A percentile compares a stretch with the other conserved stretches of the same genome.
Evolutionary conservation across 768 basidiomycete species (phyloP).

Genomic region (Tylopilus balloui): DNA sequence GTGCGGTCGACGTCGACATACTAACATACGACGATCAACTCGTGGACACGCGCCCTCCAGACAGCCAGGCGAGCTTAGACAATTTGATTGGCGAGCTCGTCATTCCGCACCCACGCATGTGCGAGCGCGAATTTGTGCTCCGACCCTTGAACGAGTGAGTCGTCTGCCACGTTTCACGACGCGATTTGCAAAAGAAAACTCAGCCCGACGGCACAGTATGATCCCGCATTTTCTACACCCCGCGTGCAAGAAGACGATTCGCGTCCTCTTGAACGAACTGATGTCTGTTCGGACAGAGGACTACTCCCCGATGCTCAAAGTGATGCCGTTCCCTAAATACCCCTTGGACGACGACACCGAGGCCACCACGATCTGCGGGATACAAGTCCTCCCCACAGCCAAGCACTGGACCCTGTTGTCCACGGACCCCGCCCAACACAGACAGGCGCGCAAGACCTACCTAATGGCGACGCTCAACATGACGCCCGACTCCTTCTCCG

Average conservation of each 20-base stretch:
- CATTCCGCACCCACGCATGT: conserved; percentile 77
- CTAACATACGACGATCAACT: conserved; percentile 61
- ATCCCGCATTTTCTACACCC: conserved; percentile 76
- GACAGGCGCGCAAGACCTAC: conserved; percentile 43
- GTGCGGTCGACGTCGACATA: conserved; percentile 87
- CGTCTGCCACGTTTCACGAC: neutral
- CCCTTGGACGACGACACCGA: conserved; percentile 31
- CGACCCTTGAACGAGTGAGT: conserved; percentile 80
- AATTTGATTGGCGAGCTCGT: conserved; percentile 66
- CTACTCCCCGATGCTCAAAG: conserved; percentile 56
- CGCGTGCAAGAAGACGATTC: conserved; percentile 41
- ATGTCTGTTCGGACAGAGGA: conserved; percentile 26
- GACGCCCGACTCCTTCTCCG: conserved; percentile 1
- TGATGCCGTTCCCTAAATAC: conserved; percentile 68
- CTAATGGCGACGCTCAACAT: conserved; percentile 78
- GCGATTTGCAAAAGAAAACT: neutral
- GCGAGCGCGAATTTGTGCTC: conserved; percentile 90
- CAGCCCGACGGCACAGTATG: conserved; percentile 49
- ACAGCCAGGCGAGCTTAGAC: conserved; percentile 47
- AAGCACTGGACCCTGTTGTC: conserved; percentile 26
- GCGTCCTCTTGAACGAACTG: conserved; percentile 42
- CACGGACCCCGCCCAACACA: conserved; percentile 8
- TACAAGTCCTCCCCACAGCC: conserved; percentile 18
- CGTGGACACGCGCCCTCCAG: conserved; percentile 53
- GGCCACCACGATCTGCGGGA: conserved; percentile 1